A percentile compares a stretch with the other conserved stretches of the same genome.
Conservation (phyloP, 164 flowering plant species). For the Saururus chinensis region DNA sequence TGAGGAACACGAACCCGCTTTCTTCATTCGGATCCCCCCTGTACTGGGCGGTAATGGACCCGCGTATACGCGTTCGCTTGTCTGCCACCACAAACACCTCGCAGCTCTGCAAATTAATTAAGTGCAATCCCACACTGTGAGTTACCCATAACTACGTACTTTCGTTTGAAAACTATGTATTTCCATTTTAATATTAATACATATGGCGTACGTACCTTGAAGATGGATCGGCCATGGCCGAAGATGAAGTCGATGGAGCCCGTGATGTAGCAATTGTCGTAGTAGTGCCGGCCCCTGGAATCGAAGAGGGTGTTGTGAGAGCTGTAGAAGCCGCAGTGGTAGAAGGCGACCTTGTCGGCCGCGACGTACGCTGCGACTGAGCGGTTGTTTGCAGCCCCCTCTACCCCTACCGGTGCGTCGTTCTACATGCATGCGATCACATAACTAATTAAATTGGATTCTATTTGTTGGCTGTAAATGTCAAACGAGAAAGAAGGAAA, state of each 20-base stretch:
- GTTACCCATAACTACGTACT: too few species aligned
- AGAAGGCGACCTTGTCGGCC: slow-evolving; percentile 74
- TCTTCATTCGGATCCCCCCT: slow-evolving; percentile 31
- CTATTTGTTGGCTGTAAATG: too few species aligned
- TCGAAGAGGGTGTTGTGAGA: slow-evolving; percentile 76
- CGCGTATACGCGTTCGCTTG: slow-evolving; percentile 36
- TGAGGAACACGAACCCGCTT: slow-evolving; percentile 63
- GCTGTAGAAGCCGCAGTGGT: slow-evolving; percentile 80
- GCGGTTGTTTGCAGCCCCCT: slow-evolving; percentile 38
- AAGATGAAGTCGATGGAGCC: slow-evolving; percentile 88
- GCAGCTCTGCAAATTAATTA: slow-evolving; percentile 64
- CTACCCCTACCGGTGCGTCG: slow-evolving; percentile 55
- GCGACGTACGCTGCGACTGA: slow-evolving; percentile 80
- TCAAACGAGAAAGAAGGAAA: too few species aligned
- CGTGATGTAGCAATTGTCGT: slow-evolving; percentile 71
- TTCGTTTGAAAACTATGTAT: too few species aligned
- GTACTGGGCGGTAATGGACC: slow-evolving; percentile 85
- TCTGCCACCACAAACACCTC: slow-evolving; percentile 75
- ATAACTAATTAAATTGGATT: too few species aligned
- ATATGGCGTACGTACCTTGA: too few species aligned
- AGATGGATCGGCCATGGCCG: slow-evolving; percentile 55
- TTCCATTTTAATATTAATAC: too few species aligned
- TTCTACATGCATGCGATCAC: too few species aligned
- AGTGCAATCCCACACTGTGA: too few species aligned
- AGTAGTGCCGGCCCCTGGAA: slow-evolving; percentile 66